Base-by-base conservation (phyloP, 768 basidiomycete genomes). In the Trametes cubensis region DNA sequence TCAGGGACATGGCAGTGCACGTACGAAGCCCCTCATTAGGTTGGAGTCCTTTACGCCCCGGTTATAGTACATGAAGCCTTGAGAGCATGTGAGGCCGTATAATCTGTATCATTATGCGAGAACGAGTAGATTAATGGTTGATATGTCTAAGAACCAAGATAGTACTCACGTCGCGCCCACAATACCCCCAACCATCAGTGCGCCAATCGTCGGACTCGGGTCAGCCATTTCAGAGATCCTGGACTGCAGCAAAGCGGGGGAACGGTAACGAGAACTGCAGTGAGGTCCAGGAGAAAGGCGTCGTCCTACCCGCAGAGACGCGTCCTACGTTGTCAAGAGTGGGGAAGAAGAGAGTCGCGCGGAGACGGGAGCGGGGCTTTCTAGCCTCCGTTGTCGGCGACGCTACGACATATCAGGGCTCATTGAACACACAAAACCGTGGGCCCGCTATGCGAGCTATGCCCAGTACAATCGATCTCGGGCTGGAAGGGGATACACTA, bases 11-110 rank as follows among this genome's bases (percentile, higher is more conserved):
- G 18, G 18, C 26, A 11, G 21, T 18, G 18, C 2, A 50, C 54
- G 30, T 48, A 62, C 60, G 38, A 25, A 56, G 17, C 20, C 23
- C 4, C 55, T 47, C 54, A 50, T 42, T 0, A 23, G 15, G 6
- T n/a, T 18, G 11, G 20, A n/a, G 17, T 62, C 60, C 10, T 40
- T 45, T 17, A 42, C 54, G 20, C 54, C 34, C n/a, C 60, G 60
- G 23, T 20, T 45, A 15, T 50, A 44, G 34, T 55, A 62, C 60
- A 55, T 52, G 54, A 40, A 62, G 8, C 47, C 55, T 44, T 62
- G 60, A 2, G 54, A 55, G 18, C 46, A 55, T 3, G 60, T 62
- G 21, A 62, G 48, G 26, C 60, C 60, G 34, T 55, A 62, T 14
- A 55, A 38, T 3, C 60, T 62, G 13, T 8, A 23, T 11, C 13